Percentiles rank a stretch among this genome's conserved stretches.
phyloP scores from a whole-genome alignment of 441 rosid genomes.

The Gossypium armourianum region DNA sequence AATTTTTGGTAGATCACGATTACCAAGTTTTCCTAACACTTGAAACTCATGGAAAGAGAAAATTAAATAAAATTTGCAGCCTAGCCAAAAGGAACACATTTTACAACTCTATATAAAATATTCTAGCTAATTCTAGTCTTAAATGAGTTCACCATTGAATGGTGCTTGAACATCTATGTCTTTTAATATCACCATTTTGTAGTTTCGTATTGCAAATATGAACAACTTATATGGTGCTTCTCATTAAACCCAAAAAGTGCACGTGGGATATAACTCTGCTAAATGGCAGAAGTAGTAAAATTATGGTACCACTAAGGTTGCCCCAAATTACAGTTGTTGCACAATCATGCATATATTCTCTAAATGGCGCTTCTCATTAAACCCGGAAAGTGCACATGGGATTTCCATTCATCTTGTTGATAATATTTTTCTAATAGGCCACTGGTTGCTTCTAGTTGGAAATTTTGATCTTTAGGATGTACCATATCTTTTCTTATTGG shows the following conservation, averaged over 20 bases:
- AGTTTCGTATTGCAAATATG: not conserved
- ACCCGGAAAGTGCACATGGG: not conserved
- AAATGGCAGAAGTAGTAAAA: not conserved
- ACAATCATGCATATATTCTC: not conserved
- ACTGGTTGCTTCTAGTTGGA: not conserved
- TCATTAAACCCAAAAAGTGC: not conserved
- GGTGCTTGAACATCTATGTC: not conserved
- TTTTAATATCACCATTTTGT: not conserved
- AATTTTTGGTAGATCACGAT: not conserved
- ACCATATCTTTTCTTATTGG: not conserved
- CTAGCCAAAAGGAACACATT: not conserved
- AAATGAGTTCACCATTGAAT: not conserved
- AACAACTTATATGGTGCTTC: constrained; percentile 2
- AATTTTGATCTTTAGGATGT: not conserved
- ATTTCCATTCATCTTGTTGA: constrained; percentile 1
- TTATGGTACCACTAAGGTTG: not conserved
- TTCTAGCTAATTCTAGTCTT: not conserved
- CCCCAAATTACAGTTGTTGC: not conserved
- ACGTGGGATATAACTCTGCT: not conserved
- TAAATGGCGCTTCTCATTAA: constrained; percentile 1
- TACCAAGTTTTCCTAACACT: not conserved
- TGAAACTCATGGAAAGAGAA: not conserved
- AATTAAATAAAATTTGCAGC: not conserved
- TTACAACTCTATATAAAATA: not conserved
- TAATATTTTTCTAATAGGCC: not conserved